These are phyloP conservation scores for Hamamelis virginiana DNA, from an alignment of 164 flowering plant genomes.

Conservation along the genomic window DNA sequence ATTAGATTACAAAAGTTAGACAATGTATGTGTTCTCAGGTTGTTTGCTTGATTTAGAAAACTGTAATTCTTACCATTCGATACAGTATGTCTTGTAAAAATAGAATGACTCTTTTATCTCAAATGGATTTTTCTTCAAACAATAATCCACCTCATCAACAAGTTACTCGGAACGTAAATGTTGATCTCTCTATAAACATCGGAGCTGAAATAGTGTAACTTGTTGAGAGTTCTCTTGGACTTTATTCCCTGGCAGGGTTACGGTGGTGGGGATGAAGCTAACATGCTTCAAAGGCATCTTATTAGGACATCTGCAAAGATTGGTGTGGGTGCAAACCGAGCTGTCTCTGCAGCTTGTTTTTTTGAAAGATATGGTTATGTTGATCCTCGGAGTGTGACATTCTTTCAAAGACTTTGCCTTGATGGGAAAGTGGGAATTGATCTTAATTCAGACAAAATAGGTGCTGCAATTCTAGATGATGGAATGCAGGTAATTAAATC, in stretches of 20 bases:
- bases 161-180: too few relatives aligned
- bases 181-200: too few relatives aligned
- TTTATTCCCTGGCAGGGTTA: slow-evolving; percentile 63
- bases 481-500: slow-evolving; percentile 78
- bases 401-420: slow-evolving; percentile 9
- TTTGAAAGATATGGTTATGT: slow-evolving; percentile 49
- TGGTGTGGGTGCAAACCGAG: slow-evolving; percentile 78
- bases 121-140: too few relatives aligned
- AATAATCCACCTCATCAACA: too few relatives aligned
- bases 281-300: slow-evolving; percentile 80
- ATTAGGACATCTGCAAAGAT: slow-evolving; percentile 47
- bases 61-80: neutral
- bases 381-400: slow-evolving; percentile 18
- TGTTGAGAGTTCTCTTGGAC: neutral
- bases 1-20: neutral
- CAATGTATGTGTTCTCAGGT: neutral
- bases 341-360: slow-evolving; percentile 54
- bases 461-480: slow-evolving; percentile 78
- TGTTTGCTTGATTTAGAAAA: neutral
- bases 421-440: slow-evolving; percentile 19
- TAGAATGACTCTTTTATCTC: too few relatives aligned
- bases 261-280: slow-evolving; percentile 93
- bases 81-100: too few relatives aligned
- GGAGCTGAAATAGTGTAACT: too few relatives aligned
- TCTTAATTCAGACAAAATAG: slow-evolving; percentile 36